phyloP scores from a whole-genome alignment of 164 flowering plant genomes.

The Nymphaea thermarum region DNA sequence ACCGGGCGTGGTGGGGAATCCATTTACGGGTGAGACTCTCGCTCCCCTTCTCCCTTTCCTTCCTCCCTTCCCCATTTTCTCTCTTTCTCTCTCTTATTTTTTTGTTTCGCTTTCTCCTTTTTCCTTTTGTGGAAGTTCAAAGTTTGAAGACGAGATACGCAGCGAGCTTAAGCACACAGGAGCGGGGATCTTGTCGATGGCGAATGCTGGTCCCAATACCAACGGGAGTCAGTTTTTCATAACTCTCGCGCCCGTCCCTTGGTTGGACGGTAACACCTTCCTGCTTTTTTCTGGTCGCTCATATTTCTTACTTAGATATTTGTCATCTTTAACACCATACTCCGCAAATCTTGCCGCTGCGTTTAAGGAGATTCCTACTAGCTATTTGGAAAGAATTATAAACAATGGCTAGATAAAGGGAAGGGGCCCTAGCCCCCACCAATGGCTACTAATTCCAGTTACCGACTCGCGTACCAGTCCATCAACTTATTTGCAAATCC shows the following conservation, averaged over 20 bases:
- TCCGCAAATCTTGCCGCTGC: too few relatives aligned
- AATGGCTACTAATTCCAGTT: too few relatives aligned
- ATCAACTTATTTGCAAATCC: too few relatives aligned
- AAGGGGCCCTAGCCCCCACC: too few relatives aligned
- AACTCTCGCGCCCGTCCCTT: constrained; percentile 72
- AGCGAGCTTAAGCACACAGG: constrained; percentile 91
- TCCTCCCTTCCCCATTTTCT: not conserved
- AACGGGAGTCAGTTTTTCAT: constrained; percentile 97
- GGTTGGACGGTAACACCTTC: constrained; percentile 65
- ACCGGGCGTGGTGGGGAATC: constrained; percentile 97
- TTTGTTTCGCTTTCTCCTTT: not conserved
- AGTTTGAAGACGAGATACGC: constrained; percentile 88
- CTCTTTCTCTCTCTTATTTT: too few relatives aligned
- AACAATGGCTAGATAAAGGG: too few relatives aligned
- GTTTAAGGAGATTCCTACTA: too few relatives aligned
- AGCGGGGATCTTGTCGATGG: constrained; percentile 96
- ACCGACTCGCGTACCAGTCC: too few relatives aligned
- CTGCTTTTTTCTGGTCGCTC: not conserved
- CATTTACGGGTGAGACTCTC: constrained; percentile 61
- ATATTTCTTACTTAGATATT: not conserved
- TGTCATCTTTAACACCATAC: too few relatives aligned
- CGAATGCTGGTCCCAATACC: constrained; percentile 96
- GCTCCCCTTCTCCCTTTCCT: not conserved
- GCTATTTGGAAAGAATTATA: too few relatives aligned
- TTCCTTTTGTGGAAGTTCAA: constrained; percentile 24